Base-by-base conservation (phyloP, 352 stramenopile genomes). In the Pythium rishiriense region DNA sequence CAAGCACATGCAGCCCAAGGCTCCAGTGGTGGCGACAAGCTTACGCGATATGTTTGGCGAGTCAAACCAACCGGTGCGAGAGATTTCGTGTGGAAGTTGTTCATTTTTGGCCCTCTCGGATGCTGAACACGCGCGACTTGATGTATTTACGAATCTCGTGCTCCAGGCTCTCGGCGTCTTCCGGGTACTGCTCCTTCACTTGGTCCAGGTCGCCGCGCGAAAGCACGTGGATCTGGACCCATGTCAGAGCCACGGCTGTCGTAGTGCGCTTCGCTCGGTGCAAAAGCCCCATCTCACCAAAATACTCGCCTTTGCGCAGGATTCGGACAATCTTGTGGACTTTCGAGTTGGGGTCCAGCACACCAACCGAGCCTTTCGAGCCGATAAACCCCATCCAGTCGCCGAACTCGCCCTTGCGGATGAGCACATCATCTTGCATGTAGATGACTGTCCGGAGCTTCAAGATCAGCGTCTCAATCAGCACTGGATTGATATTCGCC, bases 331-430 rank as follows among this genome's bases (percentile, higher is more conserved):
- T 84, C 45, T 83, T 80, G 22, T 73, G 65, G 17, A 28, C 58
- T 17, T 79, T 41, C 0, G 77, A 75, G 6, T 70, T 76, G 4
- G 83, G 83, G 42, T 90, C 83, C 6, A 93, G 64, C 19, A 93
- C 71, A 5, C 80, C 82, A 1, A 91, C 81, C 1, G 74, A 80
- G 1, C 82, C 84, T 62, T 87, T 90, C 15, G 78, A 88, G 10
- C 81, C 80, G 45, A 91, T 89, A 47, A 93, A 91, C 4, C 82
- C 84, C 84, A 93, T 93, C 84, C 84, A 93, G 67, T 93, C 82
- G 19, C 84, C 80, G 29, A 81, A 82, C 63, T 93, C 84, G 25
- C 82, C 82, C 62, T 93, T 91, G 42, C 84, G 78, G 41, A 91
- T 90, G 17, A 91, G 55, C 19, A 93, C 72, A 50, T 93, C 84